Evolutionary conservation across 2,329 filamentous ascomycete genomes (phyloP).

Genomic region (Passalora sequoiae): DNA sequence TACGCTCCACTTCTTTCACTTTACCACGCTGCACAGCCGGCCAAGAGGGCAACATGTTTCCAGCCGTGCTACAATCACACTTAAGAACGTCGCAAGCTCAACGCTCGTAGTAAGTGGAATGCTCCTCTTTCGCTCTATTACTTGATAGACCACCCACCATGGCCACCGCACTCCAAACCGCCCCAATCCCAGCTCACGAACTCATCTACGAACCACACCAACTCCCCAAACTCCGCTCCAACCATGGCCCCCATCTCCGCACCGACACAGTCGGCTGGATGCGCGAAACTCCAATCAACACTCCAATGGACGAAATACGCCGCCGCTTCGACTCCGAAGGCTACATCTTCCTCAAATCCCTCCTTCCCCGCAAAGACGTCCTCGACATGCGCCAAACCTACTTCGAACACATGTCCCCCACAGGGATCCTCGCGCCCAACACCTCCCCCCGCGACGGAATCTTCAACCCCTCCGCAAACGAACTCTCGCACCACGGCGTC

Average conservation of each 20-base stretch:
- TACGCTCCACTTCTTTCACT: conserved; percentile 1
- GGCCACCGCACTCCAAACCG: conserved; percentile 17
- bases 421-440: conserved; percentile 37
- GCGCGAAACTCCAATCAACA: conserved; percentile 30
- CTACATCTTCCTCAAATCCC: conserved; percentile 41
- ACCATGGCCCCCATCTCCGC: conserved; percentile 28
- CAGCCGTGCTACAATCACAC: not conserved
- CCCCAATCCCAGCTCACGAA: conserved; percentile 25
- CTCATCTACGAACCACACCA: conserved; percentile 22
- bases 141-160: conserved; percentile 7
- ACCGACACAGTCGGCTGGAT: conserved; percentile 32
- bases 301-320: conserved; percentile 38
- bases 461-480: conserved; percentile 37
- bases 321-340: conserved; percentile 37
- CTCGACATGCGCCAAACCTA: conserved; percentile 39
- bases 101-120: not conserved
- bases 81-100: not conserved
- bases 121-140: not conserved
- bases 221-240: conserved; percentile 28
- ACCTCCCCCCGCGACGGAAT: conserved; percentile 39
- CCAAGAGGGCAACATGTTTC: too few relatives aligned
- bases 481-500: conserved; percentile 26
- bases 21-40: not conserved
- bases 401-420: conserved; percentile 38
- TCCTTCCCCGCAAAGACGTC: conserved; percentile 42